Evolutionary conservation across 2,329 filamentous ascomycete genomes (phyloP), one percentile per base, ranked within the genome.

Genomic region (Rugonectria rugulosa): DNA sequence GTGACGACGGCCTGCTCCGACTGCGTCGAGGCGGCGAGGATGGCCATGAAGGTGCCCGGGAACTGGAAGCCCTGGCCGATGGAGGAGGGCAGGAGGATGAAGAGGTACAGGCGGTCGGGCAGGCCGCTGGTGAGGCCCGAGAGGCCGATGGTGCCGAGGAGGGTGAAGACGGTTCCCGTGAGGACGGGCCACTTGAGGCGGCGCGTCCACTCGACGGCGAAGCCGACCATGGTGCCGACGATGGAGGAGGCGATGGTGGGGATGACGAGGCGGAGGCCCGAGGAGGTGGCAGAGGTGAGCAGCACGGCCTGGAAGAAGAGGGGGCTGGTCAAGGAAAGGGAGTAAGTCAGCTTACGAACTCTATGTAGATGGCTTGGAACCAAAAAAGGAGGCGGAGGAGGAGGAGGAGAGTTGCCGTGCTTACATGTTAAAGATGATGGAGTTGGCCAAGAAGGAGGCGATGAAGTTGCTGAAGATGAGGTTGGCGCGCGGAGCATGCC

Each of bases 221-320:
- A 82, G 3, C 88, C 87, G 2, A 85, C 87, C 0, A 77, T 68
- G 2, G 85, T 79, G 38, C 86, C 87, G 6, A 79, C 74, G 27
- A 73, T 40, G 37, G 85, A 86, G 23, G 83, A 73, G 3, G 81
- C 81, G 21, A 86, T 63, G 1, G 86, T 85, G 5, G 88, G 86
- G 6, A 87, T 77, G 17, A 90, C 81, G 48, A 93, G 86, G 37
- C 87, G 83, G 23, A 92, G 81, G n/a, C 90, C 90, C 1, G 89
- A 91, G 20, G 80, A 77, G 1, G 89, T 91, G 14, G 90, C 87
- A 6, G 80, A 82, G 54, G 88, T 86, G 46, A 89, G 80, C 42
- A 90, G 85, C 21, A 91, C 88, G 31, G 87, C 88, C 69, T 91
- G 89, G 74, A 91, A 92, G 76, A 88, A 93, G 7, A 93, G 77